Conservation (phyloP, 345 rosid species). For the Populus pruinosa region DNA sequence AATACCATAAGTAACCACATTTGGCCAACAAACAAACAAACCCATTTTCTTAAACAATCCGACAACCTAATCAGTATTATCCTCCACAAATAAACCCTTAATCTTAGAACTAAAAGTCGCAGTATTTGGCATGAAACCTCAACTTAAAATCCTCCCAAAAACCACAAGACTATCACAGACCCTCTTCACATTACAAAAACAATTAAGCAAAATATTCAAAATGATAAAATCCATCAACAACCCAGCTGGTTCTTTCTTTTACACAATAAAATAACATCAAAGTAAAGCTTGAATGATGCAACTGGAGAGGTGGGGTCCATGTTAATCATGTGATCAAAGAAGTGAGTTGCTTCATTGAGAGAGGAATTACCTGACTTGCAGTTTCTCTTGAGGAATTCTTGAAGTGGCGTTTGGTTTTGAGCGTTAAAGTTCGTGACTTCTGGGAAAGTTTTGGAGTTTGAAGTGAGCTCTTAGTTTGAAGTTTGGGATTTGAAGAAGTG, state of each 20-base stretch:
- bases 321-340: conserved; percentile 28
- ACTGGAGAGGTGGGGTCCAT: conserved; percentile 4
- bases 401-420: conserved; percentile 5
- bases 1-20: conserved; percentile 11
- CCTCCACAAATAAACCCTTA: conserved; percentile 31
- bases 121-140: conserved; percentile 21
- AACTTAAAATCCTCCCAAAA: conserved; percentile 28
- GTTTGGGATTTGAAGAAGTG: neutral
- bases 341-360: conserved; percentile 23
- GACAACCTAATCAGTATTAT: conserved; percentile 17
- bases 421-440: neutral
- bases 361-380: conserved; percentile 22
- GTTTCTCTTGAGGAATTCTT: conserved; percentile 7
- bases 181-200: conserved; percentile 17
- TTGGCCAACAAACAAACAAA: conserved; percentile 17
- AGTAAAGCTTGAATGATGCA: conserved; percentile 22
- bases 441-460: neutral
- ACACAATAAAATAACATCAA: conserved; percentile 14
- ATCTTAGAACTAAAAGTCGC: conserved; percentile 27
- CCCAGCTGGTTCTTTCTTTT: conserved; percentile 7
- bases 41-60: conserved; percentile 20
- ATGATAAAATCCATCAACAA: conserved; percentile 21
- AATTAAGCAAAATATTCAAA: conserved; percentile 31
- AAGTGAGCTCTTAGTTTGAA: neutral
- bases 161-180: conserved; percentile 24